Base-by-base conservation (phyloP, 768 basidiomycete species). In the Tulasnella sp. region DNA sequence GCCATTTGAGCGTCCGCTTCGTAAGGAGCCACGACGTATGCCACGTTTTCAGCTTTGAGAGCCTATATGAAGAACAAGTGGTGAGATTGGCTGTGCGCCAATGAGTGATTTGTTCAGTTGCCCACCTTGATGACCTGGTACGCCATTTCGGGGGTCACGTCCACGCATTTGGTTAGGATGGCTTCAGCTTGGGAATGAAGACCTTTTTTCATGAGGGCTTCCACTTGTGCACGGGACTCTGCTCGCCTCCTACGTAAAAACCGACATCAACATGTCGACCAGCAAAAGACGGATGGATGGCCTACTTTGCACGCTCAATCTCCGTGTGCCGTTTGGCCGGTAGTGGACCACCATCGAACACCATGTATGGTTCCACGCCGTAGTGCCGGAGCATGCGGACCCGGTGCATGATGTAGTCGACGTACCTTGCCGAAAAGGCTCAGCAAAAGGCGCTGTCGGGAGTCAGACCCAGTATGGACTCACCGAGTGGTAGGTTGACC, bases 1-100 rank as follows among this genome's bases (percentile, higher is more conserved):
- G 89, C 85, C 57, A 99, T 78, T 68, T 99, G 96, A 1, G 96
- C 91, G 65, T 99, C 96, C 0, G 96, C 96, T 74, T 99, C 96
- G 68, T 98, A 99, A 0, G 96, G 96, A 3, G 96, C 94, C 15
- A 98, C 96, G 36, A 98, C 73, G 66, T 94, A 96, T 17, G 77
- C 67, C 6, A 98, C 78, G 15, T 72, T 70, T 65, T 96, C 93
- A 9, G 84, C 86, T 46, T 77, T 77, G 31, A 99, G 74, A 9
- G 87, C 93, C 93, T 98, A 62, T 8, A 57, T n/a, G 48, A 32
- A 11, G 15, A 11, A 57, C 14, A 32, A 49, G 46, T 32, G 40
- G n/a, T 29, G 55, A 34, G 40, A 17, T 15, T n/a, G 37, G 14
- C 29, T 23, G 19, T 15, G 59, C 4, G 40, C 45, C 39, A 43